A percentile compares a stretch with the other conserved stretches of the same genome.
phyloP scores from a whole-genome alignment of 179 eudicot genomes.

The Amaranthus tricolor region DNA sequence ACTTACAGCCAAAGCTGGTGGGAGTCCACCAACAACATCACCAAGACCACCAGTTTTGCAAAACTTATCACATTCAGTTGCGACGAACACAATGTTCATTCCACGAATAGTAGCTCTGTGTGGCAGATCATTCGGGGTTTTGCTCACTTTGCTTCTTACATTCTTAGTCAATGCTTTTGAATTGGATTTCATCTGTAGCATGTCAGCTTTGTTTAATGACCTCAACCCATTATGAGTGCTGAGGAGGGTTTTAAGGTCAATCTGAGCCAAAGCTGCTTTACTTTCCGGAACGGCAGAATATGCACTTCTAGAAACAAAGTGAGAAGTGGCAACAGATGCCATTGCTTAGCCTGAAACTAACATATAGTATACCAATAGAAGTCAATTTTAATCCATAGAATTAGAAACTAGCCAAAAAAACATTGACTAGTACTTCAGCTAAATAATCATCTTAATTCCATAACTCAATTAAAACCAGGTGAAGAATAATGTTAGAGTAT shows the following conservation, averaged over 20 bases:
- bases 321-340: constrained; percentile 19
- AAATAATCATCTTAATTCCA: too few species aligned
- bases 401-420: too few species aligned
- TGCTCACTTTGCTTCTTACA: constrained; percentile 10
- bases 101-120: constrained; percentile 26
- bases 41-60: constrained; percentile 95
- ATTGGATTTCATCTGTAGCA: constrained; percentile 10
- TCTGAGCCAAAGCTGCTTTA: constrained; percentile 7
- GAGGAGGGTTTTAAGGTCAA: constrained; percentile 1
- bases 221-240: constrained; percentile 15
- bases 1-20: constrained; percentile 81
- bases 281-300: neutral
- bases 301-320: constrained; percentile 11
- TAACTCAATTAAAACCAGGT: too few species aligned
- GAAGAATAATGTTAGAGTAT: too few species aligned
- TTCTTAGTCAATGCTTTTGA: neutral
- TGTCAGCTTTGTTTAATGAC: constrained; percentile 14
- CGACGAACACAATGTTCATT: constrained; percentile 58
- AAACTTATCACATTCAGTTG: constrained; percentile 74
- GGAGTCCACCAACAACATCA: constrained; percentile 81
- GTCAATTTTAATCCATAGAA: too few species aligned
- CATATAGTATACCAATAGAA: neutral
- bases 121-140: constrained; percentile 6
- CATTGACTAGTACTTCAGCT: too few species aligned
- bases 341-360: constrained; percentile 10